A percentile compares a stretch with the other conserved stretches of the same genome.
Conservation (phyloP, 257 asterid genomes). For the Eucommia ulmoides region DNA sequence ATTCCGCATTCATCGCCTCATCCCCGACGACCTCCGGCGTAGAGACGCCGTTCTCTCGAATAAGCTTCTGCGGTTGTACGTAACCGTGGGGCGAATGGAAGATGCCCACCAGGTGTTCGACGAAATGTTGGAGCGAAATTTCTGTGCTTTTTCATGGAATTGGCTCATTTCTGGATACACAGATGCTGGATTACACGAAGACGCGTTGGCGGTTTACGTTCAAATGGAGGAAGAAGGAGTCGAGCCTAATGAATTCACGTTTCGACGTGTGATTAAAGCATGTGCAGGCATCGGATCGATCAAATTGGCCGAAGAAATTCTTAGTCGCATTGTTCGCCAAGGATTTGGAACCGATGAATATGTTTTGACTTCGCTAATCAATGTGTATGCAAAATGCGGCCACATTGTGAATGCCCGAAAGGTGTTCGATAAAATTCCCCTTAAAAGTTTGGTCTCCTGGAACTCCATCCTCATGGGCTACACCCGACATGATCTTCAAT, state of each 20-base stretch:
- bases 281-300: no score
- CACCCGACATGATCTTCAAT: no score
- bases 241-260: constrained; percentile 65
- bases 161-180: no score
- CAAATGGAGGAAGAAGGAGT: constrained; percentile 92
- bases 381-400: no score
- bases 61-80: constrained; percentile 26
- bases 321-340: no score
- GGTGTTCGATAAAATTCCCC: no score
- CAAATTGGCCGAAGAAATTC: no score
- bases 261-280: constrained; percentile 75
- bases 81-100: constrained; percentile 33
- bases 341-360: no score
- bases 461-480: no score
- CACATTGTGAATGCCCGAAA: no score
- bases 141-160: constrained; percentile 77
- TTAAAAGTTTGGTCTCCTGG: no score
- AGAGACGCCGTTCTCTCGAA: not conserved
- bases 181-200: constrained; percentile 49
- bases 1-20: not conserved
- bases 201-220: constrained; percentile 69
- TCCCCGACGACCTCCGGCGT: not conserved
- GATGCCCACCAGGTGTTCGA: constrained; percentile 77
- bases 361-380: no score
- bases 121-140: constrained; percentile 47